Base-by-base conservation (phyloP, 2,329 filamentous ascomycete genomes). In the Ascochyta viciae-villosae region DNA sequence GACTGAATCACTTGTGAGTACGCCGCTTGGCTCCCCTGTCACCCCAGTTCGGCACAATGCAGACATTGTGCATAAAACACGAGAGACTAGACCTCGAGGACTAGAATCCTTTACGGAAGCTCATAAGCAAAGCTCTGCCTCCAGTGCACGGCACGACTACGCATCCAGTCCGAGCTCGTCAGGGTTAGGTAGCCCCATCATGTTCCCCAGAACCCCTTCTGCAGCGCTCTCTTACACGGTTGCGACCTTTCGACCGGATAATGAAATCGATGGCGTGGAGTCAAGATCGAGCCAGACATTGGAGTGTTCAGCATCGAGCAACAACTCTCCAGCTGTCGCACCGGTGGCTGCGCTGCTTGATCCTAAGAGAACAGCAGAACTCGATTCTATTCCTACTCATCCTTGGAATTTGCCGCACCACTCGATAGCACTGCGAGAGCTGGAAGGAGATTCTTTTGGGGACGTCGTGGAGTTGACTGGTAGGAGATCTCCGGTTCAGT, bases 1-100 rank as follows among this genome's bases (percentile, higher is more conserved):
- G 2, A 23, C 10, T 1, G 51, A 47, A 5, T 58, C 62, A 1
- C 15, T 16, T 3, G 15, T 37, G 3, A 66, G 59, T 41, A 68
- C 65, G 4, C 63, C 62, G 2, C 35, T 68, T 19, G 65, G 65
- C 7, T 39, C 50, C 35, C 15, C 45, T 6, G 26, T 31, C 39
- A 27, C 40, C 13, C 23, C 37, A 10, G 27, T 23, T 7, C 10
- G 29, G 23, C 2, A n/a, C 8, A 8, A 27, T 24, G 19, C 16
- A 13, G 16, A 23, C 7, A n/a, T 35, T 4, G 2, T 8, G 0
- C 24, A 4, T 15, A 38, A 24, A 6, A 19, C 8, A 2, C 31
- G 10, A 5, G 29, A 31, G 6, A 4, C 13, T 13, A 19, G 29
- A 31, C 13, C 29, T n/a, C 26, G n/a, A 19, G 29, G 9, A 10